Conservation (phyloP, 2,329 filamentous ascomycete genomes). For the Coniella vitis region DNA sequence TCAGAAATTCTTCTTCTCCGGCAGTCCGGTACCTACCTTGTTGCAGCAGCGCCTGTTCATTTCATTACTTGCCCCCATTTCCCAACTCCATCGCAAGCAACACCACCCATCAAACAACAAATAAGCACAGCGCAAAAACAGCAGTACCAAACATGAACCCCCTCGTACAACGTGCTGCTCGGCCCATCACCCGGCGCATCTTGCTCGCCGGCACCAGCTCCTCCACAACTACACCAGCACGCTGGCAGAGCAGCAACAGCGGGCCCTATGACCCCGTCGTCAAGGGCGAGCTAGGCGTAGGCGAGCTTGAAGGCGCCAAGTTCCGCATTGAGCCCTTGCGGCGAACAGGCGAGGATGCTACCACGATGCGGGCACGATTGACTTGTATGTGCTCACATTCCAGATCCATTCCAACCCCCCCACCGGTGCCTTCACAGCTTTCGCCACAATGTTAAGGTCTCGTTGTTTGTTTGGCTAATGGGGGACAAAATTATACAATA, state of each 20-base stretch:
- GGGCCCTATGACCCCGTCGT: slow-evolving; percentile 24
- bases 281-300: slow-evolving; percentile 61
- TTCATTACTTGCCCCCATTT: no score
- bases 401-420: background rate
- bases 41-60: no score
- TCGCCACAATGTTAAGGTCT: no score
- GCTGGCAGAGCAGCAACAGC: slow-evolving; percentile 14
- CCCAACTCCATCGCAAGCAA: background rate
- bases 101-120: background rate
- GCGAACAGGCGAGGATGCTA: slow-evolving; percentile 72
- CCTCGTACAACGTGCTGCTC: slow-evolving; percentile 10
- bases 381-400: slow-evolving; percentile 44
- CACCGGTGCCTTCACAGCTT: background rate
- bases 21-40: no score
- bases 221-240: slow-evolving; percentile 4
- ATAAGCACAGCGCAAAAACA: background rate
- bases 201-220: slow-evolving; percentile 11
- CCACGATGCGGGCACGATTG: slow-evolving; percentile 83
- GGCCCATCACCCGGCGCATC: slow-evolving; percentile 17
- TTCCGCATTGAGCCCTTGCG: slow-evolving; percentile 90
- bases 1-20: background rate
- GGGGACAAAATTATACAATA: background rate
- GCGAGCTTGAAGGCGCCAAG: slow-evolving; percentile 77
- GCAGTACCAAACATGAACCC: slow-evolving; percentile 3
- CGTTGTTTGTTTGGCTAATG: no score